These are phyloP conservation scores for Penicillium expansum DNA, from an alignment of 2,329 filamentous ascomycete genomes.

Conservation along the genomic window DNA sequence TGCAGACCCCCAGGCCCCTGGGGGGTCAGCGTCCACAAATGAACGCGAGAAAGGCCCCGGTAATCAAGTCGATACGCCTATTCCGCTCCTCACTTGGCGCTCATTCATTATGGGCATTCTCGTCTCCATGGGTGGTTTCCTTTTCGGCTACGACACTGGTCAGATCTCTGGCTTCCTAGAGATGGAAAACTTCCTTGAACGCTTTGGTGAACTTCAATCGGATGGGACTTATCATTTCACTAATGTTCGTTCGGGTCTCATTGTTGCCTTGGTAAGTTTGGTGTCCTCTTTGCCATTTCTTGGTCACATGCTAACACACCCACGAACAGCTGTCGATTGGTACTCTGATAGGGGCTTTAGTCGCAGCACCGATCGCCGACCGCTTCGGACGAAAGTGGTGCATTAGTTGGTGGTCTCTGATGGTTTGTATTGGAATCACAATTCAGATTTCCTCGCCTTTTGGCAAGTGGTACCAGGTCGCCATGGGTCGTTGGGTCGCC, in stretches of 20 bases:
- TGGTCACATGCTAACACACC: not conserved
- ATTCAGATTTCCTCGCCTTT: conserved; percentile 42
- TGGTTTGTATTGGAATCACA: conserved; percentile 42
- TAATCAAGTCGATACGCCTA: conserved; percentile 23
- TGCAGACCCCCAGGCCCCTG: conserved; percentile 3
- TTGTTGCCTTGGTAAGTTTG: conserved; percentile 42
- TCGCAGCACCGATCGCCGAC: conserved; percentile 44
- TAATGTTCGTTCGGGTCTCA: conserved; percentile 43
- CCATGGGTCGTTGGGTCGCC: conserved; percentile 43
- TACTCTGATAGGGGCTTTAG: conserved; percentile 43
- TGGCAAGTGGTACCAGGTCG: conserved; percentile 42
- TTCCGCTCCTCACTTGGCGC: conserved; percentile 36
- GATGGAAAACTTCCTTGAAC: conserved; percentile 41
- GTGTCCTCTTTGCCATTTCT: not conserved
- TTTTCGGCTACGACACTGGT: conserved; percentile 45
- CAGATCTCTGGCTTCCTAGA: conserved; percentile 46
- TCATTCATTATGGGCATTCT: conserved; percentile 36
- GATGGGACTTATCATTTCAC: conserved; percentile 38
- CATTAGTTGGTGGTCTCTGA: conserved; percentile 39
- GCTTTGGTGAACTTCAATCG: conserved; percentile 34
- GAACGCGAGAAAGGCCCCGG: conserved; percentile 19
- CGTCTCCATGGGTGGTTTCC: conserved; percentile 48
- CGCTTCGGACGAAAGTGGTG: conserved; percentile 44
- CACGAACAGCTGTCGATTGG: conserved; percentile 46
- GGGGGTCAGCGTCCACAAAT: conserved; percentile 20